These are phyloP conservation scores for Excoecaria agallocha DNA, from an alignment of 345 rosid genomes.

Conservation along the genomic window DNA sequence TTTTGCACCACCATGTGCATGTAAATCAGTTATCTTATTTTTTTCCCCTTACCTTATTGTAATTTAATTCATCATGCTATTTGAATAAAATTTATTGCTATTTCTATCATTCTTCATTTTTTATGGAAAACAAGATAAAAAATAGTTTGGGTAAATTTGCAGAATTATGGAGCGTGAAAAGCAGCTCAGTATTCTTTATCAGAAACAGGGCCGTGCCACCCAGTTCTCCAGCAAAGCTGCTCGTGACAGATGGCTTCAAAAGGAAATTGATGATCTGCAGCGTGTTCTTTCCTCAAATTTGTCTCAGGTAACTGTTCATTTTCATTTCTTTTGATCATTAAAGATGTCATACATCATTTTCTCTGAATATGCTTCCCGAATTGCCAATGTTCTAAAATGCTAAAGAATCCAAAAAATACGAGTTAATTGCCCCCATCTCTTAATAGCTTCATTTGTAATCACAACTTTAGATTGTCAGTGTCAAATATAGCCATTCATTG, in stretches of 20 bases:
- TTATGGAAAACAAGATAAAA: not conserved
- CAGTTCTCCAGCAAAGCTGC: slow-evolving; percentile 86
- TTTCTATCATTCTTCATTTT: not conserved
- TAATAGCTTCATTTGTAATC: not conserved
- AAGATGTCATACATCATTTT: not conserved
- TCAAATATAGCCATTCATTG: not conserved
- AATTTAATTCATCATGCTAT: too few relatives aligned
- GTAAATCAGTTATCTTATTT: not conserved
- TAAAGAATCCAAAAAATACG: not conserved
- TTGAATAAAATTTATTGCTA: not conserved
- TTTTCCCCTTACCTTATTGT: not conserved
- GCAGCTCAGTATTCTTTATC: slow-evolving; percentile 94
- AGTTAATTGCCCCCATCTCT: not conserved
- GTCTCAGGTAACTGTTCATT: slow-evolving; percentile 47
- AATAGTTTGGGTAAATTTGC: slow-evolving; percentile 23
- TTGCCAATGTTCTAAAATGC: not conserved
- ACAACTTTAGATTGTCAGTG: not conserved
- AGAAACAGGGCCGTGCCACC: slow-evolving; percentile 98
- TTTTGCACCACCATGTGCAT: not conserved
- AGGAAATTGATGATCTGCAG: slow-evolving; percentile 86
- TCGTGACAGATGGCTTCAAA: slow-evolving; percentile 94
- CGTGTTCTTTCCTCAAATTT: slow-evolving; percentile 72
- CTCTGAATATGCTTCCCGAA: not conserved
- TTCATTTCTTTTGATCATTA: not conserved
- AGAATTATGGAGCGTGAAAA: slow-evolving; percentile 97